phyloP scores from a whole-genome alignment of 441 rosid species.

The Corymbia calophylla region DNA sequence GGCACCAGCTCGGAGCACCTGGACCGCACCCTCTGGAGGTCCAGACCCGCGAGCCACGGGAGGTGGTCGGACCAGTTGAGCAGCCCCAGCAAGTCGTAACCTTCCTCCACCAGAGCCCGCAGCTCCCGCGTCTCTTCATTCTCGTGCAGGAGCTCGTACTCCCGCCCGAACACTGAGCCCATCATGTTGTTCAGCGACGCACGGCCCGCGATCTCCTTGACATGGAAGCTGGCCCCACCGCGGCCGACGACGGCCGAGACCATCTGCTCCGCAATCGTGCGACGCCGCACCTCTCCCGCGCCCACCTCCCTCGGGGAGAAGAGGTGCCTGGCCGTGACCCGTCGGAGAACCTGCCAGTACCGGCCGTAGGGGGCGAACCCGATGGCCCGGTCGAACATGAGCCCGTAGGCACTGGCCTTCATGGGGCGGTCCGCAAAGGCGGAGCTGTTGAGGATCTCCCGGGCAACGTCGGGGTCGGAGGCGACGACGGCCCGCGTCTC shows the following conservation, averaged over 20 bases:
- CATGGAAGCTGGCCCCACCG: not conserved
- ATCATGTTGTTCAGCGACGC: constrained; percentile 13
- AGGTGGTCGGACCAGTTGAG: constrained; percentile 18
- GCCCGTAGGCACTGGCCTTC: constrained; percentile 39
- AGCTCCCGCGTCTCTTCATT: constrained; percentile 2
- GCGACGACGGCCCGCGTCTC: constrained; percentile 27
- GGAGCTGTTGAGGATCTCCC: constrained; percentile 41
- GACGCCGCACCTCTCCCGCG: constrained; percentile 26
- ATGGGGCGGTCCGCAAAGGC: constrained; percentile 43
- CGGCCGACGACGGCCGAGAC: constrained; percentile 11
- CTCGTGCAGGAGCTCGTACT: constrained; percentile 7
- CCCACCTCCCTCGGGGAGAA: constrained; percentile 36
- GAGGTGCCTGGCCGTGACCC: constrained; percentile 37
- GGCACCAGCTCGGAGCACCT: constrained; percentile 11
- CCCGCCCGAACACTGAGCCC: constrained; percentile 9
- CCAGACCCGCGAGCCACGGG: constrained; percentile 6
- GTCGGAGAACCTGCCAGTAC: constrained; percentile 40
- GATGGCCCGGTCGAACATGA: constrained; percentile 44
- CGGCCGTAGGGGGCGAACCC: constrained; percentile 50
- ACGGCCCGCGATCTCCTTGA: not conserved
- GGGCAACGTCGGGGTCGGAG: constrained; percentile 32
- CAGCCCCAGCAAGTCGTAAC: constrained; percentile 9
- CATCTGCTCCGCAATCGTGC: constrained; percentile 32
- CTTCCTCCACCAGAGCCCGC: constrained; percentile 7
- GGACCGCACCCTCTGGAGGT: constrained; percentile 4